A percentile compares a stretch with the other conserved stretches of the same genome.
phyloP scores from a whole-genome alignment of 495 filamentous ascomycete species.

The Aspergillus indologenus region DNA sequence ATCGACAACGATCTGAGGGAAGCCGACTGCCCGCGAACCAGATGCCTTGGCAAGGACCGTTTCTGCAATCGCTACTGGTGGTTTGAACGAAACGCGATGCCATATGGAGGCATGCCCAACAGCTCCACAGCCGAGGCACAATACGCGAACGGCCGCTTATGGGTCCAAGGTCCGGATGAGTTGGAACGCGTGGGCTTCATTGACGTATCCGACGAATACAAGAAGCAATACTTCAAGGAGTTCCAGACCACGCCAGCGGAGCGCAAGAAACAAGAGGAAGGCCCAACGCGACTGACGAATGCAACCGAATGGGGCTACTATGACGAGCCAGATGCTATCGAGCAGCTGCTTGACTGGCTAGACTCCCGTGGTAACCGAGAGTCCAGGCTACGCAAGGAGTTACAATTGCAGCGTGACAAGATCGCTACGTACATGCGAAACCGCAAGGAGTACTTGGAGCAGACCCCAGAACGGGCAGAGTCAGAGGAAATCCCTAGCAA shows the following conservation, averaged over 20 bases:
- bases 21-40: slow-evolving; percentile 85
- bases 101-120: slow-evolving; percentile 79
- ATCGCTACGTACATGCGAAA: slow-evolving; percentile 79
- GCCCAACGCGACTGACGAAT: slow-evolving; percentile 68
- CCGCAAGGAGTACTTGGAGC: slow-evolving; percentile 66
- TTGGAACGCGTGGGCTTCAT: slow-evolving; percentile 83
- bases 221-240: slow-evolving; percentile 55
- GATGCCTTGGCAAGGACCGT: slow-evolving; percentile 83
- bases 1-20: slow-evolving; percentile 91
- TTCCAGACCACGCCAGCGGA: slow-evolving; percentile 80
- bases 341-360: slow-evolving; percentile 80
- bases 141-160: slow-evolving; percentile 92
- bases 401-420: slow-evolving; percentile 69
- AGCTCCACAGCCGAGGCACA: slow-evolving; percentile 83
- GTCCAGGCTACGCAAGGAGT: slow-evolving; percentile 78
- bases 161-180: slow-evolving; percentile 94
- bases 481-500: slow-evolving; percentile 58
- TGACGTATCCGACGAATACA: slow-evolving; percentile 67
- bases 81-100: slow-evolving; percentile 99
- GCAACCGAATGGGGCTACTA: slow-evolving; percentile 89
- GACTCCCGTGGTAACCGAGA: slow-evolving; percentile 82
- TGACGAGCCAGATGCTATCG: slow-evolving; percentile 72
- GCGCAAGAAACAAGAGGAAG: slow-evolving; percentile 84
- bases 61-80: slow-evolving; percentile 99
- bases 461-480: slow-evolving; percentile 50